Base-by-base conservation (phyloP, 2,329 filamentous ascomycete genomes). In the Ceratocystis ficicola region DNA sequence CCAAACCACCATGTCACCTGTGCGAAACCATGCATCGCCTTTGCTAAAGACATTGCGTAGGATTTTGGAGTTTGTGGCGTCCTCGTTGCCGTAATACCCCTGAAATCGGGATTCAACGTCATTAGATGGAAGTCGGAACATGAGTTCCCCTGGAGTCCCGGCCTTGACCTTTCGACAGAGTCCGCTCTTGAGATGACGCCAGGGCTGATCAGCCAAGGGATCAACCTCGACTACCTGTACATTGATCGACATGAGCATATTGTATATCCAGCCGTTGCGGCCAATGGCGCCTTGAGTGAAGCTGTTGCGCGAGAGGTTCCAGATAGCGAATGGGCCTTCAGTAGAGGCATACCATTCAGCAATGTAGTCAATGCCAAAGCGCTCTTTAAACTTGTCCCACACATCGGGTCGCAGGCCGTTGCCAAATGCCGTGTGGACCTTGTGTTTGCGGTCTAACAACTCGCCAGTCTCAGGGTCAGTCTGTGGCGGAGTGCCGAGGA, bases 371-470 rank as follows among this genome's bases (percentile, higher is more conserved):
- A 95, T 83, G 25, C 83, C 86, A 71, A 94, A 96, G 20, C 91
- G 86, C 30, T 88, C 81, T 73, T 91, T 90, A 78, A 95, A 94
- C 6, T 77, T 79, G 68, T 89, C 85, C 91, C 91, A 96, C 44
- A 95, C 84, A 71, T 95, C 90, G 0, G 90, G 90, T 0, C 91
- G 83, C 22, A 95, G 78, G 1, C 91, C 91, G 72, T 96, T 96
- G 22, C 91, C 91, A 69, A 93, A 89, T 0, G 89, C 90, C 2
- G 86, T 71, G 5, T 85, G 84, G n/a, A 95, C 83, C 0, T 78
- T 80, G 76, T 95, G 87, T 69, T 85, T 82, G 70, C 80, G 83
- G 74, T 95, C 91, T 44, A 90, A 78, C 68, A 82, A 80, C 71
- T 86, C 83, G 22, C 86, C 86, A 0, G 86, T 89, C 5, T 73